Base-by-base conservation (phyloP, 1,139 yeast species). In the Suhomyces atakaporum region DNA sequence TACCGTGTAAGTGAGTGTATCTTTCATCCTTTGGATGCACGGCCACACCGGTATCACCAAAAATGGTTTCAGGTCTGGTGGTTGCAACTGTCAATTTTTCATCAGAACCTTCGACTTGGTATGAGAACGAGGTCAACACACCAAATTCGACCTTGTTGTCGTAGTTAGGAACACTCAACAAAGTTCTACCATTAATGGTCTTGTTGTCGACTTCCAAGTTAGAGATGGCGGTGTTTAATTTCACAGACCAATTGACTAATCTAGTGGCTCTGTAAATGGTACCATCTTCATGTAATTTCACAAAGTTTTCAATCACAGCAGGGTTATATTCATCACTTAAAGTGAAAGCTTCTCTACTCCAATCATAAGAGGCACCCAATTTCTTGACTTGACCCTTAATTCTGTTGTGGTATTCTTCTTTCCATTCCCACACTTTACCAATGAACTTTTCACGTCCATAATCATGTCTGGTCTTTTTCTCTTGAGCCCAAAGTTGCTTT, bases 41-140 rank as follows among this genome's bases (percentile, higher is more conserved):
- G 28, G 98, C 98, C 51, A 92, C 84, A 59, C 85, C 98, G 43
- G 97, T 89, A 68, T 92, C 98, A 73, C 98, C 98, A 55, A 92
- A 90, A 53, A 92, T 71, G 41, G 98, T 92, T 69, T 92, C 98
- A 32, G 98, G 98, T 80, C 98, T 92, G 30, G 98, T 92, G 35
- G 98, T 92, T 31, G 98, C 98, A 48, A 92, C 96, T 42, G 92
- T 74, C 42, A 92, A 60, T 63, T 78, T 84, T 66, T 92, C 98
- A 50, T 85, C 94, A n/a, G 92, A 81, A 38, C 72, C 85, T 46
- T 84, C 94, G 43, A 92, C 90, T 44, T 79, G 87, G 63, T 92
- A 92, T 15, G 96, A 94, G 62, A 88, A 89, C 22, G 95, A 86
- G 14, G 97, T 92, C 58, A 92, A 74, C 16, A 87, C 95, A 75